Evolutionary conservation across 805 yeast species (phyloP).

Genomic region (Saccharomycopsis capsularis): DNA sequence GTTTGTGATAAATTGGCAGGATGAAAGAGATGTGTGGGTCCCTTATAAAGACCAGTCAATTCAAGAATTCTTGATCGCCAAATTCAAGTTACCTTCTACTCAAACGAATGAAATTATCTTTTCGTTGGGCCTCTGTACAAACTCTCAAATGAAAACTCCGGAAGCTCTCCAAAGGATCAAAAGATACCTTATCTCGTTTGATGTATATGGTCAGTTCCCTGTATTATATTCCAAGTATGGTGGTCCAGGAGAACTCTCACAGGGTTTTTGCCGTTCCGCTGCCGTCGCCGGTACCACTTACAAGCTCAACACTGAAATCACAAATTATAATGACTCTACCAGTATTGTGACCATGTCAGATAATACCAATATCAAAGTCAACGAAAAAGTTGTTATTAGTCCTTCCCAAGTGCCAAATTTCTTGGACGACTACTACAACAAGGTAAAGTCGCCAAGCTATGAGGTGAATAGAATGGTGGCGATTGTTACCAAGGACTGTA

Average conservation of each 20-base stretch:
- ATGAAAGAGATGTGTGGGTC: conserved; percentile 48
- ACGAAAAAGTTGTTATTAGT: conserved; percentile 72
- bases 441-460: conserved; percentile 32
- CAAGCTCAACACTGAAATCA: conserved; percentile 64
- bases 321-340: conserved; percentile 55
- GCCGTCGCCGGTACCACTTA: conserved; percentile 97
- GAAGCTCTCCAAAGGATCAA: conserved; percentile 76
- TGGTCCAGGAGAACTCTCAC: conserved; percentile 92
- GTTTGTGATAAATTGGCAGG: conserved; percentile 70
- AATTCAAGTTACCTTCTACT: conserved; percentile 63
- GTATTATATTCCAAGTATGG: conserved; percentile 89
- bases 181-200: conserved; percentile 76
- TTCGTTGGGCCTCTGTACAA: conserved; percentile 75
- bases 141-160: conserved; percentile 53
- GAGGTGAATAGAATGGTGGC: conserved; percentile 72
- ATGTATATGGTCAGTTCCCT: conserved; percentile 92
- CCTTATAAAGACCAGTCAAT: conserved; percentile 52
- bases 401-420: conserved; percentile 54
- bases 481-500: conserved; percentile 78
- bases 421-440: conserved; percentile 32
- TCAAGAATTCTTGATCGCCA: conserved; percentile 48
- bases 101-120: conserved; percentile 80
- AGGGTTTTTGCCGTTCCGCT: conserved; percentile 95
- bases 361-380: conserved; percentile 65
- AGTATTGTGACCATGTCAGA: conserved; percentile 69